Evolutionary conservation across 176 grass and related monocot genomes (phyloP), one percentile per base, ranked within the genome.

Genomic region (Luzula sylvatica): DNA sequence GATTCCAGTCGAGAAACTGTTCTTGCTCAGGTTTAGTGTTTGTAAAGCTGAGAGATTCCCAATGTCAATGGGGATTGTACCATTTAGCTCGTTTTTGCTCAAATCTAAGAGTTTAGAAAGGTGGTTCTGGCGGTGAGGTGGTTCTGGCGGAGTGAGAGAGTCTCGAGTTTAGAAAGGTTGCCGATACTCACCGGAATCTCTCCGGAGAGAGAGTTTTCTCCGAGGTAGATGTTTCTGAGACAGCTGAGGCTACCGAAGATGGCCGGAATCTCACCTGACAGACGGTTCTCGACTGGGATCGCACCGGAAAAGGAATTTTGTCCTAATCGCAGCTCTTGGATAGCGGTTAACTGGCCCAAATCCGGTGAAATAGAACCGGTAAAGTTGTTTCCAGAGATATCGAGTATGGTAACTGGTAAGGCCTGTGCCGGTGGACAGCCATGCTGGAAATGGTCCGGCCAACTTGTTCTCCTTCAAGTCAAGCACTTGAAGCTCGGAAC

Each of bases 241-340:
- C 68, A 67, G 9, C 55, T 51, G 18, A 98, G 81, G 25, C 52
- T 67, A 9, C 78, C 78, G 16, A 98, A 46, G 39, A 69, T 55
- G 0, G 46, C 42, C 0, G 86, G 86, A 8, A 98, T 65, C 16
- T 65, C 40, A n/a, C 81, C 81, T 15, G 85, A 80, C 55, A 98
- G 72, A 19, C 7, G 11, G 39, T 98, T 98, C 72, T 90, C 92
- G 38, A 16, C 42, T 3, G 92, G 92, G 15, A 90, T 50, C 0
- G 56, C 51, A 20, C 78, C 81, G 3, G 78, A 61, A 20, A 98
- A 58, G 9, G 65, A 67, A 63, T 98, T 98, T 22, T 79, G 49
- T 2, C 81, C 86, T 3, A 98, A 68, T 12, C 92, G 75, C n/a
- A 98, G 75, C 60, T 98, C 92, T 63, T 75, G 64, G 46, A 98